Evolutionary conservation across 2,329 filamentous ascomycete genomes (phyloP).

Genomic region (Colletotrichum neosansevieriae): DNA sequence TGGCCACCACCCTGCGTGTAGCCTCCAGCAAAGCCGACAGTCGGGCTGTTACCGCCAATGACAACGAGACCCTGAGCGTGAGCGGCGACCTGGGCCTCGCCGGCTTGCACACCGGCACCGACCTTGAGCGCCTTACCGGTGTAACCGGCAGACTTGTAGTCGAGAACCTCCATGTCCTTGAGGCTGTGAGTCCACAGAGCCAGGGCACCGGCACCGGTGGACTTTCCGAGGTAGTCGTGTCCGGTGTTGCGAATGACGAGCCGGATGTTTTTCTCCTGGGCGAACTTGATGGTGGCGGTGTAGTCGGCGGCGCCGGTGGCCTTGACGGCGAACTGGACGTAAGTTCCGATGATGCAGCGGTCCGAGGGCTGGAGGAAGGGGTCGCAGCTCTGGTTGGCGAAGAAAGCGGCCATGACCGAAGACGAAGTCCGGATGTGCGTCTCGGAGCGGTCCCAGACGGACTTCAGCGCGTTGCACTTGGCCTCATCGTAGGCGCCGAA

Average conservation of each 20-base stretch:
- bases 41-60: conserved; percentile 61
- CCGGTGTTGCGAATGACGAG: conserved; percentile 52
- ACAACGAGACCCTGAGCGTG: conserved; percentile 53
- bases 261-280: conserved; percentile 55
- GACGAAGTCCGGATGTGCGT: conserved; percentile 57
- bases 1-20: conserved; percentile 69
- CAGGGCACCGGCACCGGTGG: conserved; percentile 51
- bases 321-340: conserved; percentile 38
- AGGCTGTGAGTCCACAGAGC: conserved; percentile 56
- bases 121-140: conserved; percentile 60
- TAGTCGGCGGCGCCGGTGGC: conserved; percentile 34
- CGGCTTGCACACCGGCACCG: conserved; percentile 61
- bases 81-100: conserved; percentile 56
- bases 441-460: conserved; percentile 57
- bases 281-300: conserved; percentile 48
- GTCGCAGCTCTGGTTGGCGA: conserved; percentile 56
- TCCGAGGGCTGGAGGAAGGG: conserved; percentile 46
- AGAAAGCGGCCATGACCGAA: conserved; percentile 54
- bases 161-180: conserved; percentile 50
- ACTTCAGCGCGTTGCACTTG: conserved; percentile 56
- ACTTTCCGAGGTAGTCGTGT: conserved; percentile 52
- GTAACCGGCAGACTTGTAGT: conserved; percentile 52
- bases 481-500: conserved; percentile 63
- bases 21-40: conserved; percentile 66
- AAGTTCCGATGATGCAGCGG: conserved; percentile 32